Evolutionary conservation across 768 basidiomycete species (phyloP).

Genomic region (Boletus sp.): DNA sequence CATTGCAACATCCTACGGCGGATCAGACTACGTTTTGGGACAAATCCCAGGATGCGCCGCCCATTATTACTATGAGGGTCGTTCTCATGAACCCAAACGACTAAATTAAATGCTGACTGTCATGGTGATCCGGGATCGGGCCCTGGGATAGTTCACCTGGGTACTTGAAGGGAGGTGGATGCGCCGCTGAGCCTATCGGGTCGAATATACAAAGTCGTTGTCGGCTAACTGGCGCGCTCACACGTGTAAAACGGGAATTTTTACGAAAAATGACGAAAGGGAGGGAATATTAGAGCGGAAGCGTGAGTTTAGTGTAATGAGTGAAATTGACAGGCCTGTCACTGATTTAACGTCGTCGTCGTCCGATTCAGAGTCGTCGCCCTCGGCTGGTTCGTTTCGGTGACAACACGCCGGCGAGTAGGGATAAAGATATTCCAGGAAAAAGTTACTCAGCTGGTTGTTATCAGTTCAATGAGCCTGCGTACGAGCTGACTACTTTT

Average conservation of each 20-base stretch:
- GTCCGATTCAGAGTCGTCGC: background rate
- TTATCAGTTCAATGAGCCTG: background rate
- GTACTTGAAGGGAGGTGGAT: no score
- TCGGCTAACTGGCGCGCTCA: slow-evolving; percentile 1
- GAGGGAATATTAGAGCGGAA: background rate
- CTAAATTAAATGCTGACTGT: background rate
- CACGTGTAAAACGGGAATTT: background rate
- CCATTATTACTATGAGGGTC: background rate
- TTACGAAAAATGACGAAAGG: background rate
- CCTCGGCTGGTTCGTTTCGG: background rate
- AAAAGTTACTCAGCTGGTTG: background rate
- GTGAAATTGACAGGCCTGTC: slow-evolving; percentile 17
- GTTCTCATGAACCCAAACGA: background rate
- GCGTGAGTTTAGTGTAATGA: slow-evolving; percentile 16
- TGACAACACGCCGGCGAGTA: background rate
- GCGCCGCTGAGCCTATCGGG: no score
- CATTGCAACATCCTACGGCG: background rate
- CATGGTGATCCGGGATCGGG: background rate
- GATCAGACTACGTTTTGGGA: background rate
- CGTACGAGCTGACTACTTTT: slow-evolving; percentile 1
- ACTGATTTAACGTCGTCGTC: background rate
- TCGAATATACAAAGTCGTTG: background rate
- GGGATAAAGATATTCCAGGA: background rate
- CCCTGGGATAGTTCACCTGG: background rate
- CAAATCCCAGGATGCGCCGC: background rate